Evolutionary conservation across 331 rosid genomes (phyloP).

Genomic region (Quercus tomentella): DNA sequence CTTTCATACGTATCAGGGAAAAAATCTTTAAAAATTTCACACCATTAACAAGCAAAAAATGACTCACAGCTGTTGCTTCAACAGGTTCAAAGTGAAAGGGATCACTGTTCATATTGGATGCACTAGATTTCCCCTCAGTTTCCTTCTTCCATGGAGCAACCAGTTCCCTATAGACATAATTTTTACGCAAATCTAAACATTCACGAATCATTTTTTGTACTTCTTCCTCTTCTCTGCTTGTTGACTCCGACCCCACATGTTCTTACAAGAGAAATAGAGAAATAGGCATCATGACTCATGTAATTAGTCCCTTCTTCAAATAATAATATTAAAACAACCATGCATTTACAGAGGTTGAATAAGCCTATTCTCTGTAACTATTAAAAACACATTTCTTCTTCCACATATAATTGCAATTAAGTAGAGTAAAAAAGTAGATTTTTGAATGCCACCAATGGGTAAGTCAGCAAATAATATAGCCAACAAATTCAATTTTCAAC

Average conservation of each 20-base stretch:
- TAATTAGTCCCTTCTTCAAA: neutral
- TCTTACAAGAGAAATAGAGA: slow-evolving; percentile 6
- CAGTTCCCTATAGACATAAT: slow-evolving; percentile 57
- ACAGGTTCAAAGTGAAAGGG: slow-evolving; percentile 72
- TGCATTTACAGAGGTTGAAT: neutral
- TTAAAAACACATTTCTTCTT: neutral
- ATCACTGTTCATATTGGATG: slow-evolving; percentile 34
- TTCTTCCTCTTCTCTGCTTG: slow-evolving; percentile 67
- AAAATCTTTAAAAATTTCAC: slow-evolving; percentile 6
- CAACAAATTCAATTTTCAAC: neutral
- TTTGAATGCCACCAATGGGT: neutral
- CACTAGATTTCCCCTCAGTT: slow-evolving; percentile 13
- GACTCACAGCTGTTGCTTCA: slow-evolving; percentile 59
- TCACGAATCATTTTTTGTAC: slow-evolving; percentile 64
- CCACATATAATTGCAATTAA: neutral
- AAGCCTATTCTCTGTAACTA: neutral
- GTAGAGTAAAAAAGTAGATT: neutral
- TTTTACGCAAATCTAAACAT: slow-evolving; percentile 70
- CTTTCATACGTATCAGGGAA: slow-evolving; percentile 7
- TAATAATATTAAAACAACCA: slow-evolving; percentile 1
- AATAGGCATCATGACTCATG: slow-evolving; percentile 17
- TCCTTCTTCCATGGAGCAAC: slow-evolving; percentile 53
- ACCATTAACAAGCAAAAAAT: slow-evolving; percentile 12
- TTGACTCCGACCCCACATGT: slow-evolving; percentile 36
- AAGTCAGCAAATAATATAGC: neutral